Evolutionary conservation across 148 eudicot genomes (phyloP), one percentile per base, ranked within the genome.

Genomic region (Amaranthus palmeri): DNA sequence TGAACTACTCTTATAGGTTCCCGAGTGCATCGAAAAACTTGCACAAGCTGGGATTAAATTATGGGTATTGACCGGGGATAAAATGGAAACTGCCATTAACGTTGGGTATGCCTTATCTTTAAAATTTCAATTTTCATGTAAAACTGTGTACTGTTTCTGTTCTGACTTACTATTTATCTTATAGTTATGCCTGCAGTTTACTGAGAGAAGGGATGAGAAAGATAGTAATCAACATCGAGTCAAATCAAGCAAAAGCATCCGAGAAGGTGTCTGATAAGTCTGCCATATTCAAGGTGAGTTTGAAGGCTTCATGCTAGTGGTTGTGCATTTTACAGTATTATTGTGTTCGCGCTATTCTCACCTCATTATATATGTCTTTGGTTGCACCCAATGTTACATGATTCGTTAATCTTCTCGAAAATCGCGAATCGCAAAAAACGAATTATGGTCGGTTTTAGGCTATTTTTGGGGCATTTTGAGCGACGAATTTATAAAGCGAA

Each of bases 41-140:
- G 86, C 88, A 18, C 85, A 79, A 76, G 92, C 92, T 61, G 92
- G 92, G 46, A 81, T 88, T 53, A 86, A 86, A 71, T 67, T 88
- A 54, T 88, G 92, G 92, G 90, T 88, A 66, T 70, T 88, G 69
- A 88, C 92, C 5, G 92, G 92, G 62, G 92, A 86, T 60, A 88
- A 88, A 77, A 86, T 86, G 87, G 93, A 88, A 78, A 88, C 93
- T 12, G 88, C 93, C 10, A 85, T 88, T 46, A 88, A 86, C 65
- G 82, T 88, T 45, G 90, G 93, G 88, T 88, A 83, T 71, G 77
- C 4, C 36, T 51, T 8, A 53, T 74, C 10, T 10, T 11, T 8
- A 13, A 44, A 44, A 11, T 13, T 25, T 65, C 17, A 15, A 61
- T 45, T 54, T 76, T 40, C 7, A 46, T 8, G 4, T 15, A 41